Percentiles rank a stretch among this genome's conserved stretches.
Conservation (phyloP, 768 basidiomycete species). For the Macrolepiota dolichaula region DNA sequence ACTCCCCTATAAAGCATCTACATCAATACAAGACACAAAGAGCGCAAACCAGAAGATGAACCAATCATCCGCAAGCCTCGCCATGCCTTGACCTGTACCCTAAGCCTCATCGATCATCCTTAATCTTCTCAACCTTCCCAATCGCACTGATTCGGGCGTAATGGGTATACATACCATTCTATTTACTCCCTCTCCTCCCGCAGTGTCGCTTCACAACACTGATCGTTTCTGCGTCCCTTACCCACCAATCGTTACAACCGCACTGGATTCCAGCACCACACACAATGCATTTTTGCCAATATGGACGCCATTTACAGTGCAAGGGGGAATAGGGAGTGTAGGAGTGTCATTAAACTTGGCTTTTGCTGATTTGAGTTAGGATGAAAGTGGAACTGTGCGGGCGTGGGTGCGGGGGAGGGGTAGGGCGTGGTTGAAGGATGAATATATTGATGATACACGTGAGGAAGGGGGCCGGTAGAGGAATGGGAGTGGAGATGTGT, state of each 20-base stretch:
- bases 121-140: constrained; percentile 40
- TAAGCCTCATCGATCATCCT: constrained; percentile 33
- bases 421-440: not conserved
- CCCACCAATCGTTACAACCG: constrained; percentile 58
- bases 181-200: constrained; percentile 25
- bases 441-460: not conserved
- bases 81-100: too few species aligned
- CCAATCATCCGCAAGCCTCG: not conserved
- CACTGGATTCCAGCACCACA: constrained; percentile 43
- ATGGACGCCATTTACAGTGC: constrained; percentile 66
- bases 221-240: constrained; percentile 70
- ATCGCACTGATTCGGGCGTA: constrained; percentile 63
- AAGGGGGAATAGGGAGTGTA: constrained; percentile 44
- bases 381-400: too few species aligned
- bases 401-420: not conserved
- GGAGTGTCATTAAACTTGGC: constrained; percentile 38
- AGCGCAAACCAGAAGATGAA: constrained; percentile 12
- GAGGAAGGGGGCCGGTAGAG: constrained; percentile 12
- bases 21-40: not conserved
- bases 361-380: not conserved
- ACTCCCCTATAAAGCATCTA: constrained; percentile 19
- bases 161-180: constrained; percentile 62
- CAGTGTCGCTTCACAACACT: constrained; percentile 56
- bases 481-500: constrained; percentile 49
- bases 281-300: constrained; percentile 52